These are phyloP conservation scores for Arthrinium puccinioides DNA, from an alignment of 2,329 filamentous ascomycete genomes.

Conservation along the genomic window DNA sequence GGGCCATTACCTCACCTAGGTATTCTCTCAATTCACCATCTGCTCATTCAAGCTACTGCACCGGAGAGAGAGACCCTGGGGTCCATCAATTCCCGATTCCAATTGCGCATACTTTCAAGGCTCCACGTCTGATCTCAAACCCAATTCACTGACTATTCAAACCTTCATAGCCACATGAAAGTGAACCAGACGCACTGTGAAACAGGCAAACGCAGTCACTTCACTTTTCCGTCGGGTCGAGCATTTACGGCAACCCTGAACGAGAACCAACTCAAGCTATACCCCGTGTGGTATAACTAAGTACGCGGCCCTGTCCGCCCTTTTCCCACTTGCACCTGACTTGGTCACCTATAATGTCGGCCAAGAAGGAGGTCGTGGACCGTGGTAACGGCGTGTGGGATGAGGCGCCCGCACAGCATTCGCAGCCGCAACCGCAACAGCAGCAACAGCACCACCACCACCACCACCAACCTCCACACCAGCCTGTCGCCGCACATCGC, in stretches of 20 bases:
- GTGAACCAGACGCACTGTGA: too few species aligned
- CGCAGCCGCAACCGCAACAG: neutral
- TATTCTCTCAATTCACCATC: neutral
- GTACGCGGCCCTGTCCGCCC: too few species aligned
- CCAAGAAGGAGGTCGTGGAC: slow-evolving; percentile 3
- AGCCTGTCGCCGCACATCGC: too few species aligned
- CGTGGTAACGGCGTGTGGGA: too few species aligned
- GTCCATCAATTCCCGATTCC: too few species aligned
- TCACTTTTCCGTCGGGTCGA: too few species aligned
- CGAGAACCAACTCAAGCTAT: too few species aligned
- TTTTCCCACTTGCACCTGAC: neutral
- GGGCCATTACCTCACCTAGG: slow-evolving; percentile 1
- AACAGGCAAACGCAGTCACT: too few species aligned
- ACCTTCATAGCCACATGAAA: slow-evolving; percentile 3
- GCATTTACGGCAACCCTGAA: too few species aligned
- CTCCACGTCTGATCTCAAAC: slow-evolving; percentile 1
- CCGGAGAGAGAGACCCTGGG: too few species aligned
- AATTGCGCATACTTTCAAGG: neutral
- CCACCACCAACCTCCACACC: neutral
- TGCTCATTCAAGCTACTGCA: neutral
- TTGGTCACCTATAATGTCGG: slow-evolving; percentile 4
- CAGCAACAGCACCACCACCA: neutral
- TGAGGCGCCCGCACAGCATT: neutral
- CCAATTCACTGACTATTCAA: slow-evolving; percentile 4
- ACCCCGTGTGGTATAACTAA: too few species aligned